Base-by-base conservation (phyloP, 306 rosid genomes). In the Comarum palustre region DNA sequence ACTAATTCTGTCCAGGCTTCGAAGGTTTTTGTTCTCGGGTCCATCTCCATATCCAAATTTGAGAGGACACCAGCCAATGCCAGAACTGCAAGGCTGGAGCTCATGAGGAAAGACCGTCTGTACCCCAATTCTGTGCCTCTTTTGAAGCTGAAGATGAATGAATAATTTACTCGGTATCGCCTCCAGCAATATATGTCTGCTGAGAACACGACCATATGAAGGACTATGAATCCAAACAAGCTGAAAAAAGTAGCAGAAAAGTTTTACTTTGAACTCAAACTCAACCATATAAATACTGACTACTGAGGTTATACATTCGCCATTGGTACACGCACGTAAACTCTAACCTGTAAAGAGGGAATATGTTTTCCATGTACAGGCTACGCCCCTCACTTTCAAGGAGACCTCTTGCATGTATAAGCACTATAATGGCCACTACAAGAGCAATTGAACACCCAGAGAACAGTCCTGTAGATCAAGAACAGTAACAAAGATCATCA, bases 61-160 rank as follows among this genome's bases (percentile, higher is more conserved):
- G 84, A 86, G 70, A 86, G 43, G 14, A 77, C 81, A 69, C 86
- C 87, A 50, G 84, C 83, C 74, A 81, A 66, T 66, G 94, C 75
- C 20, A 89, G 74, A 15, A 82, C 80, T 31, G 84, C 42, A 52
- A 86, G 78, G 34, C 80, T 86, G 34, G 85, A 78, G 65, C 91
- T 83, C 29, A 89, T 77, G 58, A 89, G 89, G 54, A 84, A 75
- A 29, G 83, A 82, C 73, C 88, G 81, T 74, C 89, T 80, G 73
- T 86, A 84, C n/a, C 92, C 88, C 64, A 90, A 67, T 42, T 88
- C 94, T 22, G 90, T 86, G 78, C 96, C 97, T 81, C 80, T 82
- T 77, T 86, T 85, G 77, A 92, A 78, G 71, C 96, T 94, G 46
- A 90, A 90, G 81, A 92, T 92, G 69, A 92, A 92, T 11, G 87